A percentile compares a stretch with the other conserved stretches of the same genome.
These are phyloP conservation scores for Mrakiaceae sp. DNA, from an alignment of 1,284 basidiomycete species.

Conservation along the genomic window DNA sequence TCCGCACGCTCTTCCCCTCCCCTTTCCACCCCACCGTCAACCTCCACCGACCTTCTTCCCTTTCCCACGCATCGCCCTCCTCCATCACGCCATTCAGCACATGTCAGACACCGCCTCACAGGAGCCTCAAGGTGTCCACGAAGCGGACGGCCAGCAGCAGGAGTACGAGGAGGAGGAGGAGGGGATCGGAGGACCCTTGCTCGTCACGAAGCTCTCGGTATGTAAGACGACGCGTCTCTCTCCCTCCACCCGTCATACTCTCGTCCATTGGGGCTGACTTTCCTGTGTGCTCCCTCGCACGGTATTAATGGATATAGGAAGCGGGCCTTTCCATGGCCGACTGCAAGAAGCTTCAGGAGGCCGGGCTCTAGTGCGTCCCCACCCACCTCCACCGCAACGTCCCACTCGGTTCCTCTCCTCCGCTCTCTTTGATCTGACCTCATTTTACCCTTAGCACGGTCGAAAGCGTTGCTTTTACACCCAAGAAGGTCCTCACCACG, in stretches of 20 bases:
- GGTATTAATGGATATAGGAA: slow-evolving; percentile 83
- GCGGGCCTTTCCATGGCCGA: slow-evolving; percentile 49
- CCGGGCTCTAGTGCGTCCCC: not conserved
- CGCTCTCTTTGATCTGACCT: not conserved
- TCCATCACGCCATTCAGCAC: too few relatives aligned
- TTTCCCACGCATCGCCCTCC: too few relatives aligned
- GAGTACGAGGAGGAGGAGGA: slow-evolving; percentile 1
- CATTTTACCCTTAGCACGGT: slow-evolving; percentile 52
- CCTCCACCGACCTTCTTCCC: too few relatives aligned
- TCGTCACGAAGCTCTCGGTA: slow-evolving; percentile 64
- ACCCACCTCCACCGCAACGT: not conserved
- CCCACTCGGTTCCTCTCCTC: not conserved
- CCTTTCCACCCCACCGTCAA: not conserved
- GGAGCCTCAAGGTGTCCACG: too few relatives aligned
- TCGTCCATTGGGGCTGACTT: not conserved
- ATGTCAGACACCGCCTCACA: too few relatives aligned
- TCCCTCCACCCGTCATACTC: not conserved
- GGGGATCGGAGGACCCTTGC: slow-evolving; percentile 50
- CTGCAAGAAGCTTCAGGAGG: not conserved
- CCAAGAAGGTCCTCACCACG: slow-evolving; percentile 80
- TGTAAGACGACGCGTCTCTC: slow-evolving; percentile 17
- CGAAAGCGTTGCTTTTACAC: slow-evolving; percentile 92
- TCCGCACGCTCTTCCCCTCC: not conserved
- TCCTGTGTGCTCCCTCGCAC: slow-evolving; percentile 40
- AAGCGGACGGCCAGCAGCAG: not conserved